A percentile compares a stretch with the other conserved stretches of the same genome.
Conservation (phyloP, 192 early-diverging fungal species). For the Paraglomus brasilianum region DNA sequence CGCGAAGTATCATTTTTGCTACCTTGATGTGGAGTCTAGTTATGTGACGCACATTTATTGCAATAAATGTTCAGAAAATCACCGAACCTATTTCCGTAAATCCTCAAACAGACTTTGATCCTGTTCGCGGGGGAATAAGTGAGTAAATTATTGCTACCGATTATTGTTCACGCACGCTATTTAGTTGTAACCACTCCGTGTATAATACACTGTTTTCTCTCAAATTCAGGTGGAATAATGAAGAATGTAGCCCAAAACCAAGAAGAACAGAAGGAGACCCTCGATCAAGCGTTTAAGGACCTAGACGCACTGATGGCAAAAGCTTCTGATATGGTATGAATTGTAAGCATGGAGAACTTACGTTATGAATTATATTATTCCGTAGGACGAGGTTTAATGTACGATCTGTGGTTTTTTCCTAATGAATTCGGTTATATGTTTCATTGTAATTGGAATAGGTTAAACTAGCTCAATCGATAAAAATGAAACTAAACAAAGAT, state of each 20-base stretch:
- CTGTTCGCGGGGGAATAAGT: conserved; percentile 50
- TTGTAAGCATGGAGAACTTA: background rate
- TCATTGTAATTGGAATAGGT: conserved; percentile 39
- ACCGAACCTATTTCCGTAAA: background rate
- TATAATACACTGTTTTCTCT: background rate
- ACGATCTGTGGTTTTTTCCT: too few relatives aligned
- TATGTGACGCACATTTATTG: too few relatives aligned
- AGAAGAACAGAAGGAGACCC: conserved; percentile 62
- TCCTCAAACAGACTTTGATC: conserved; percentile 20
- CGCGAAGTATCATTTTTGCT: background rate
- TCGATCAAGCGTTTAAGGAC: conserved; percentile 85
- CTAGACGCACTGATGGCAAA: conserved; percentile 84
- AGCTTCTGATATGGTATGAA: conserved; percentile 81
- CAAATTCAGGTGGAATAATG: conserved; percentile 59
- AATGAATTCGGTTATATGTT: conserved; percentile 24
- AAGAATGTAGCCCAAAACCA: conserved; percentile 62
- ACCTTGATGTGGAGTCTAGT: too few relatives aligned
- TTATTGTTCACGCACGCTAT: background rate
- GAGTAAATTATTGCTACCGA: conserved; percentile 22
- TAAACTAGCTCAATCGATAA: conserved; percentile 69
- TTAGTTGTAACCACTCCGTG: background rate
- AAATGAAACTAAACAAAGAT: conserved; percentile 49
- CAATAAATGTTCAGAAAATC: conserved; percentile 17
- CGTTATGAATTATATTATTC: background rate
- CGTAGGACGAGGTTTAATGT: conserved; percentile 7